phyloP scores from a whole-genome alignment of 768 basidiomycete genomes.

The Amanita brunnescens region DNA sequence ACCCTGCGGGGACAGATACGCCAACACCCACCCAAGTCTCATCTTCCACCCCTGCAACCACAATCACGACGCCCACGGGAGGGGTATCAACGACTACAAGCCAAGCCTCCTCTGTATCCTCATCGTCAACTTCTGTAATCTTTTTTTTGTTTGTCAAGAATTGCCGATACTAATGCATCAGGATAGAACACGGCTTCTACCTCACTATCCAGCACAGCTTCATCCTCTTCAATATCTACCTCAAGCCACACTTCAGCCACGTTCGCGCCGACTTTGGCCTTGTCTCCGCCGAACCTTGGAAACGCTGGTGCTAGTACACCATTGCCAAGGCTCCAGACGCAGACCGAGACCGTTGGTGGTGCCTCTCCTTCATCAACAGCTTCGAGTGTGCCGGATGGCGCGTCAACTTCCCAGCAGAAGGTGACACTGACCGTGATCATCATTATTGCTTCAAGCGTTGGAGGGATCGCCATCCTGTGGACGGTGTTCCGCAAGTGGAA shows the following conservation, averaged over 20 bases:
- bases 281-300: constrained; percentile 10
- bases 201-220: constrained; percentile 8
- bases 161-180: neutral
- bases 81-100: neutral
- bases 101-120: neutral
- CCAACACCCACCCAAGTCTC: neutral
- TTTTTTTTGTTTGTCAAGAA: neutral
- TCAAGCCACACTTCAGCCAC: constrained; percentile 13
- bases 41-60: neutral
- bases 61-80: constrained; percentile 12
- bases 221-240: constrained; percentile 10
- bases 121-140: constrained; percentile 1
- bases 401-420: constrained; percentile 22
- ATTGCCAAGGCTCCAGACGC: constrained; percentile 15
- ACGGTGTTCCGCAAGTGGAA: constrained; percentile 92
- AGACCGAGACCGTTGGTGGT: constrained; percentile 20
- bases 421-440: constrained; percentile 57
- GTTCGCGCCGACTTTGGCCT: constrained; percentile 3
- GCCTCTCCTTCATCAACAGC: constrained; percentile 22
- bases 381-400: constrained; percentile 13
- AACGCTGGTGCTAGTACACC: constrained; percentile 8
- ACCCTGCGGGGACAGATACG: constrained; percentile 3
- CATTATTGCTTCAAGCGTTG: constrained; percentile 59
- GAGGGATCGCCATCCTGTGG: constrained; percentile 68
- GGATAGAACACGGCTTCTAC: neutral